Base-by-base conservation (phyloP, 1,139 yeast genomes). In the Fermentozyma sake region DNA sequence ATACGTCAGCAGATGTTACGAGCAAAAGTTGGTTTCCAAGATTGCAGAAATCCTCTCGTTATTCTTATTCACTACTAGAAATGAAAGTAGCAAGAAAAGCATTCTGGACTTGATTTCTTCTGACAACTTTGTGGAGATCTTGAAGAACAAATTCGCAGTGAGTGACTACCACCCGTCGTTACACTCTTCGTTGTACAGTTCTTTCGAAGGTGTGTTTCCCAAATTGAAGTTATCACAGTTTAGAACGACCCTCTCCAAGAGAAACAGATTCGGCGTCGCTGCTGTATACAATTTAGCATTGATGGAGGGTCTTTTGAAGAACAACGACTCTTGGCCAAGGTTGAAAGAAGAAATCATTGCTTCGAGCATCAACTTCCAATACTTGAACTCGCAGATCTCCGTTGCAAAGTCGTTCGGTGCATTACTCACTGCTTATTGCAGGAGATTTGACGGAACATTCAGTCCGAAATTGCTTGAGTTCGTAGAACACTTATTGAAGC, bases 381-480 rank as follows among this genome's bases (percentile, higher is more conserved):
- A 67, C 46, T 65, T 79, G 12, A 70, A 76, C 28, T 72, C 91
- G 1, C 95, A 86, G 46, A 62, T 79, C 13, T 61, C 73, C 3
- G 72, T 82, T 15, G 79, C 85, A 3, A 79, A 79, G 45, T 73
- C 95, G 0, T 78, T 83, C 70, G 89, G 93, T 28, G 87, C 91
- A 1, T 58, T 87, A 10, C 39, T 83, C 16, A 79, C 93, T 0
- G 76, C 93, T 0, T 72, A 72, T 38, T 71, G 79, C 41, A 61
- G 68, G 30, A 55, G 53, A 24, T 66, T 52, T 36, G 39, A 39
- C 16, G 60, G 56, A 12, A 42, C 47, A 10, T 44, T 74, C 10
- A 51, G 51, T 28, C 30, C 53, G 0, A 49, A 62, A 2, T 66
- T 70, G 38, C 49, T 73, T 41, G 55, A 54, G 14, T 58, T 76